phyloP scores from a whole-genome alignment of 257 asterid genomes.

The Cordia subcordata region DNA sequence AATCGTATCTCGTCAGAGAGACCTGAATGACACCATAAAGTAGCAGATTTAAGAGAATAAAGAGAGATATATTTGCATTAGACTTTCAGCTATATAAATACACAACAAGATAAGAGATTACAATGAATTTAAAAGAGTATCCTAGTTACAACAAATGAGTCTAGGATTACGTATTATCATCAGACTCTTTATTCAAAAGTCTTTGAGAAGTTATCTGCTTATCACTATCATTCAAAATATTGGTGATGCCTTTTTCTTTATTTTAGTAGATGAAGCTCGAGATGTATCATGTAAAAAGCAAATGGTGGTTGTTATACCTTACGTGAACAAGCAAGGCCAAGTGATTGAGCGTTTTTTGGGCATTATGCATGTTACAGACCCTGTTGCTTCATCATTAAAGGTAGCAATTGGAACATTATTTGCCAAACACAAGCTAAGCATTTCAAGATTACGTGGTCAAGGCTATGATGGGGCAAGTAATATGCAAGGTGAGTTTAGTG shows the following conservation, averaged over 20 bases:
- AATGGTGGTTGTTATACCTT: not conserved
- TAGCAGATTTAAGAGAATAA: no score
- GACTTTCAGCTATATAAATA: no score
- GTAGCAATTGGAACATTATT: not conserved
- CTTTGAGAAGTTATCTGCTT: no score
- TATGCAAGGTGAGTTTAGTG: conserved; percentile 7
- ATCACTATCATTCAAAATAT: no score
- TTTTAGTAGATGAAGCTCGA: not conserved
- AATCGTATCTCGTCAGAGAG: no score
- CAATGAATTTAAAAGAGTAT: no score
- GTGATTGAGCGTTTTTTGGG: not conserved
- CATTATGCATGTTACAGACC: not conserved
- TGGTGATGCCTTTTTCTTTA: not conserved
- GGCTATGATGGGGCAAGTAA: conserved; percentile 4
- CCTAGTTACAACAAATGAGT: no score
- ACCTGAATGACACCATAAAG: no score
- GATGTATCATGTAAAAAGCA: not conserved
- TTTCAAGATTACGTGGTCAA: not conserved
- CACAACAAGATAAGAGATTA: no score
- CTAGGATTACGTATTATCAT: no score
- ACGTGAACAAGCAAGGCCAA: not conserved
- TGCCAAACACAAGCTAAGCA: not conserved
- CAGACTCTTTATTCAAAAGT: no score
- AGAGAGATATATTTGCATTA: no score
- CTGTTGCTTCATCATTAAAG: not conserved